Conservation (phyloP, 2,329 filamentous ascomycete species). For the Aureobasidium vineae region DNA sequence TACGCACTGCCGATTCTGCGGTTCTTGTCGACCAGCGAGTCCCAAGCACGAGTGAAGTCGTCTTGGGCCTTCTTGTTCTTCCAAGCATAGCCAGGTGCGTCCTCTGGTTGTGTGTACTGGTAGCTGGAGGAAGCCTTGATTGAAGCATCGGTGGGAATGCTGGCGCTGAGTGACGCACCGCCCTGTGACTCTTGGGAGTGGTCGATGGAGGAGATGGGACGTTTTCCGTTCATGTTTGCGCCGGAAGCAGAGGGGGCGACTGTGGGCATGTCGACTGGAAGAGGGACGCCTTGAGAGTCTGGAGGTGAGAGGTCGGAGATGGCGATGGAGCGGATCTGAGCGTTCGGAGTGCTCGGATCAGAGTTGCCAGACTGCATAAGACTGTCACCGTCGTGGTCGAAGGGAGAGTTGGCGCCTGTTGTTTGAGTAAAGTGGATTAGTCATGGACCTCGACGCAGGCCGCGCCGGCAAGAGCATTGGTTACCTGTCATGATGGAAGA, state of each 20-base stretch:
- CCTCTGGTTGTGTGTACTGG: slow-evolving; percentile 40
- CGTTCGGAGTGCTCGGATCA: slow-evolving; percentile 42
- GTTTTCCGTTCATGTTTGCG: slow-evolving; percentile 42
- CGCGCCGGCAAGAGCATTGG: background rate
- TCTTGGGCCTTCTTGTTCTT: slow-evolving; percentile 57
- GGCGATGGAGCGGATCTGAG: slow-evolving; percentile 34
- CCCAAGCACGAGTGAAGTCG: slow-evolving; percentile 53
- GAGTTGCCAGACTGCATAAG: slow-evolving; percentile 52
- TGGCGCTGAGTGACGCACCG: background rate
- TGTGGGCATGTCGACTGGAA: slow-evolving; percentile 28
- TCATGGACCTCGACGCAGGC: slow-evolving; percentile 8
- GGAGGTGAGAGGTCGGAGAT: slow-evolving; percentile 55
- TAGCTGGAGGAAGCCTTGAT: slow-evolving; percentile 35
- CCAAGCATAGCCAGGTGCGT: slow-evolving; percentile 54
- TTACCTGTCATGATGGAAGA: slow-evolving; percentile 12
- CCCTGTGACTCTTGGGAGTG: slow-evolving; percentile 33
- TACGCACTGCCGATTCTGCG: slow-evolving; percentile 37
- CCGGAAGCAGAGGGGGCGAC: slow-evolving; percentile 31
- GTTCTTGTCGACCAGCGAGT: slow-evolving; percentile 52
- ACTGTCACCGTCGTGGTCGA: slow-evolving; percentile 55
- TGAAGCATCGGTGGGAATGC: slow-evolving; percentile 14
- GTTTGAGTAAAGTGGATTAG: slow-evolving; percentile 15
- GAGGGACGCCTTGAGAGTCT: slow-evolving; percentile 47
- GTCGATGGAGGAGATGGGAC: slow-evolving; percentile 38
- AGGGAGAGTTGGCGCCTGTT: slow-evolving; percentile 23